These are phyloP conservation scores for Mortierella polycephala DNA, from an alignment of 371 early-diverging fungal species.

Conservation along the genomic window DNA sequence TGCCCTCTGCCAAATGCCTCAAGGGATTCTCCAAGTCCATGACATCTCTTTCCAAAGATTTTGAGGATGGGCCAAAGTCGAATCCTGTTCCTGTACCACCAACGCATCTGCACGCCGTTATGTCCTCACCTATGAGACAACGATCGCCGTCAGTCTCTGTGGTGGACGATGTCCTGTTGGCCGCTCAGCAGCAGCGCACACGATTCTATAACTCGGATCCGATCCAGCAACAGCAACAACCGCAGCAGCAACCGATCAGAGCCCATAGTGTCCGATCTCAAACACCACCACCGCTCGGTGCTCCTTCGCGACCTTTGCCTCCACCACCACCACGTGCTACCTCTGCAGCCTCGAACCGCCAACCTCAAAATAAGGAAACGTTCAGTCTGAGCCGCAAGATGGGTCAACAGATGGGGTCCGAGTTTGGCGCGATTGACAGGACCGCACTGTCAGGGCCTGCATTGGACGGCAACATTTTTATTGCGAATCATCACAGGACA, in stretches of 20 bases:
- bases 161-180: constrained; percentile 28
- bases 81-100: constrained; percentile 10
- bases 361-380: constrained; percentile 13
- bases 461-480: constrained; percentile 38
- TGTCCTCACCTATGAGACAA: constrained; percentile 7
- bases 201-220: constrained; percentile 9
- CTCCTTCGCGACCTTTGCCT: constrained; percentile 18
- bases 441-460: constrained; percentile 13
- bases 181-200: constrained; percentile 14
- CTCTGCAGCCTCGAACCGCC: constrained; percentile 17
- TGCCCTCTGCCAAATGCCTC: neutral
- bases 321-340: constrained; percentile 25
- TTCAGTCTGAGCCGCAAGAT: constrained; percentile 33
- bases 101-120: neutral
- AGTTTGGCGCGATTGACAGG: constrained; percentile 33
- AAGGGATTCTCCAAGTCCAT: constrained; percentile 30
- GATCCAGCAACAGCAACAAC: neutral
- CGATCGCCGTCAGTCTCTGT: constrained; percentile 44
- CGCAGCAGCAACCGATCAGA: neutral
- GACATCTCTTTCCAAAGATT: constrained; percentile 28
- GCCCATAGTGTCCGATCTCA: constrained; percentile 1
- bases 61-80: constrained; percentile 10
- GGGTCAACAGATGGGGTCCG: constrained; percentile 40
- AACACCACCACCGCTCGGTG: constrained; percentile 21
- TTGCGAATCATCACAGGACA: constrained; percentile 47